Percentiles rank a stretch among this genome's conserved stretches.
Evolutionary conservation across 2,329 filamentous ascomycete genomes (phyloP).

Genomic region (Sclerotinia borealis): DNA sequence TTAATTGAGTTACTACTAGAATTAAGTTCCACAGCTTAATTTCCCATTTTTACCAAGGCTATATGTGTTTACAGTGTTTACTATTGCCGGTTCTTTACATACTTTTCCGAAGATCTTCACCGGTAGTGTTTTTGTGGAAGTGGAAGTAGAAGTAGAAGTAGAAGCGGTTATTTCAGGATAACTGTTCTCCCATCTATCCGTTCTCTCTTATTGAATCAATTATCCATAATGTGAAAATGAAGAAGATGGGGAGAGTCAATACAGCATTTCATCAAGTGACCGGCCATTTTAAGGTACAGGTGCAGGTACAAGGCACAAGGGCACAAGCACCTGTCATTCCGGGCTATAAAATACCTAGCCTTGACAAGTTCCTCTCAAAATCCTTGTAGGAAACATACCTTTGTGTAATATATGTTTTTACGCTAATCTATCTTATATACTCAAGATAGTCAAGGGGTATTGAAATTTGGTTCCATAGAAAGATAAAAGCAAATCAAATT

Average conservation of each 20-base stretch:
- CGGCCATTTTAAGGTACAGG: neutral
- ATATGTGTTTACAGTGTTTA: too few species aligned
- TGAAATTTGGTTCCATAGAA: conserved; percentile 1
- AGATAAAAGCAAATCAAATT: neutral
- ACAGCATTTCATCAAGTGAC: neutral
- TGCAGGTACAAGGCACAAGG: neutral
- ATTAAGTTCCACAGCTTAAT: neutral
- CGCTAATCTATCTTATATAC: neutral
- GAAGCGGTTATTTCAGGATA: too few species aligned
- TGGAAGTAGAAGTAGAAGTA: neutral
- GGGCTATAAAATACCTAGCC: neutral
- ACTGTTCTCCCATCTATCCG: neutral
- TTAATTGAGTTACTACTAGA: neutral
- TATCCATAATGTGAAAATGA: neutral
- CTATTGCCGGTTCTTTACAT: neutral
- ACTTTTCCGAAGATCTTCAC: neutral
- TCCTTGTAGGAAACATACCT: neutral
- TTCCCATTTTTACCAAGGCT: neutral
- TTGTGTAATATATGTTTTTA: neutral
- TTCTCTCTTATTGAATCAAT: neutral
- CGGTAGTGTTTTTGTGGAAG: neutral
- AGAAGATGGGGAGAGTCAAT: neutral
- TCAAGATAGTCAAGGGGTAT: neutral
- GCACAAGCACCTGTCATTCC: neutral
- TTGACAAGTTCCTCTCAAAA: neutral